Base-by-base conservation (phyloP, 768 basidiomycete species). In the Auricularia auricula-judae region DNA sequence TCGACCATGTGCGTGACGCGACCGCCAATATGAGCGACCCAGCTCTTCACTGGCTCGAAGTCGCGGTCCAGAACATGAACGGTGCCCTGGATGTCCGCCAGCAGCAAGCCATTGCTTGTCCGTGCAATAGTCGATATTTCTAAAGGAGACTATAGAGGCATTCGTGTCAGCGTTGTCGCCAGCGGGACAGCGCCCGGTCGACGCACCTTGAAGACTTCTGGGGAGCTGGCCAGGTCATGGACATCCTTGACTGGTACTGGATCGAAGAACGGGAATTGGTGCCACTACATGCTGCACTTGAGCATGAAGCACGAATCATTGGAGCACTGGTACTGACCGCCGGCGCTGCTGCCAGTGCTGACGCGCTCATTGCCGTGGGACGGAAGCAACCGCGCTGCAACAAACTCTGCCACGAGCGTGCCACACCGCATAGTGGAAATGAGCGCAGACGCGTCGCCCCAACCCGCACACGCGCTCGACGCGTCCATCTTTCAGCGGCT, bases 221-320 rank as follows among this genome's bases (percentile, higher is more conserved):
- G 93, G 0, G 86, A 75, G 65, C 82, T 84, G 2, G 84, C 81
- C 14, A 91, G 77, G 71, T 96, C 89, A 69, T 94, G 85, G 2
- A 81, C 78, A 70, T 93, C 92, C 72, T 86, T 91, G 67, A 94
- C 85, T 11, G 85, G 82, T 3, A 84, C 81, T 12, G 81, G 78
- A 67, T 93, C 86, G 71, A 97, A 98, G 84, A 97, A 97, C 3
- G 86, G 80, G 77, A 96, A 96, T 71, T 93, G 90, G 61, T 89
- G 82, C 85, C 89, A 92, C 91, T 95, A 64, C 4, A 62, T 36
- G 21, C 43, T 18, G 21, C 33, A 36, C 14, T 34, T 61, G n/a
- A 51, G 18, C 23, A 42, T 36, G 36, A 29, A 29, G 29, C 29
- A 29, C 23, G 29, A 29, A 29, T 29, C 33, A 16, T n/a, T 60